Evolutionary conservation across 2,329 filamentous ascomycete species (phyloP), one percentile per base, ranked within the genome.

Genomic region (Penicillium sp.): DNA sequence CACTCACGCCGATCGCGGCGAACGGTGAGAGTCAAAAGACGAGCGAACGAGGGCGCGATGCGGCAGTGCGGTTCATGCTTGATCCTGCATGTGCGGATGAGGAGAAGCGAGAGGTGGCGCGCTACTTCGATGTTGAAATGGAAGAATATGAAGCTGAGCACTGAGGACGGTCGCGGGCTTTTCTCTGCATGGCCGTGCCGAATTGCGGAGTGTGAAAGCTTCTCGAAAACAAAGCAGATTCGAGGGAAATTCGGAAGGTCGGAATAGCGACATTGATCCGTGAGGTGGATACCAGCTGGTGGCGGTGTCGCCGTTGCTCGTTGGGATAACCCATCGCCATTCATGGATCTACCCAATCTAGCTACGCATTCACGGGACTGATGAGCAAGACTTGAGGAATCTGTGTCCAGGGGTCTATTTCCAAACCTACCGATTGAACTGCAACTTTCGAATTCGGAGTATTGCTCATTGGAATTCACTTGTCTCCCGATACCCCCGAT

Each of bases 1-100:
- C 79, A 4, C 66, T 77, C 16, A 83, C 76, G 46, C 80, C 72
- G 54, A 75, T 71, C 55, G 75, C 66, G 58, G 78, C 73, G 62
- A 79, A 68, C 49, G 74, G 70, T 59, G 75, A 74, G 72, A 81
- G 64, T 45, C 74, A 65, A 59, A 72, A 64, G 57, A 69, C 65
- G 32, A 77, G 66, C 11, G 77, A 80, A 54, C 69, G 75, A 11
- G 77, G 80, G 6, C 75, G 78, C 31, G 88, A 90, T 21, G 89
- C 89, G 6, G 96, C 93, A 0, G 85, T 95, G 60, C 84, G 94
- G 6, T 97, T 96, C 71, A 90, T 97, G 73, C 87, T 97, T 45
- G 89, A 96, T 60, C 84, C 87, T 0, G 87, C 88, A 50, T 83
- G 88, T 46, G 92, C 92, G 2, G 81, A 83, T 44, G 79, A 81